Evolutionary conservation across 495 filamentous ascomycete genomes (phyloP).

Genomic region (Immersiella caudata): DNA sequence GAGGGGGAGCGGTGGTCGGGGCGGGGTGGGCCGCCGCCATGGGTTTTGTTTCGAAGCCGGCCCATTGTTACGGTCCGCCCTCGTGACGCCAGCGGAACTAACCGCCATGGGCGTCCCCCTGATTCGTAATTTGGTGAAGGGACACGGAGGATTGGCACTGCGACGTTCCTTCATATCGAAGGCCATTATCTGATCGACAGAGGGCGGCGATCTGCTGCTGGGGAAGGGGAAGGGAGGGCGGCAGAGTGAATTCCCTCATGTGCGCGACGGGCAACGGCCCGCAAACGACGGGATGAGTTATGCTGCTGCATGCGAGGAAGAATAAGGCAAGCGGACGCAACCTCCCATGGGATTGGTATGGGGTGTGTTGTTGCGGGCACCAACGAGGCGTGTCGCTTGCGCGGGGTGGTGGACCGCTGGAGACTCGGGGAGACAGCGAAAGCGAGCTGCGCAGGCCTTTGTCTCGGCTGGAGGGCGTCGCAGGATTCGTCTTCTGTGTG

Average conservation of each 20-base stretch:
- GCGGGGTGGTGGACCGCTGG: background rate
- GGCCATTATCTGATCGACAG: background rate
- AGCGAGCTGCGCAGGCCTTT: background rate
- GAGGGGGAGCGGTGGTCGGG: background rate
- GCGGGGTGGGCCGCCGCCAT: too few relatives aligned
- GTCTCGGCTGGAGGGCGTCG: constrained; percentile 1
- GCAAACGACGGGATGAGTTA: background rate
- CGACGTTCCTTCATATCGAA: background rate
- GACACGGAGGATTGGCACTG: background rate
- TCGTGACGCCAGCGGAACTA: background rate
- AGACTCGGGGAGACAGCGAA: background rate
- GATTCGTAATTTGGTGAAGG: background rate
- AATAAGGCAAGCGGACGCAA: constrained; percentile 10
- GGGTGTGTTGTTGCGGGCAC: background rate
- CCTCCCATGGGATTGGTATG: background rate
- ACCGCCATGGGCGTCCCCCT: background rate
- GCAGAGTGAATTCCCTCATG: background rate
- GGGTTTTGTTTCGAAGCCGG: background rate
- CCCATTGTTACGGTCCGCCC: background rate
- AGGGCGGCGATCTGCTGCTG: background rate
- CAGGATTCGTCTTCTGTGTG: background rate
- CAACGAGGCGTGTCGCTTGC: background rate
- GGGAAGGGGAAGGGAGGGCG: background rate
- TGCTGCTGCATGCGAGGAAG: background rate
- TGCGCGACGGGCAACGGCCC: background rate